Evolutionary conservation across 2,329 filamentous ascomycete genomes (phyloP).

Genomic region (Arthroderma sp.): DNA sequence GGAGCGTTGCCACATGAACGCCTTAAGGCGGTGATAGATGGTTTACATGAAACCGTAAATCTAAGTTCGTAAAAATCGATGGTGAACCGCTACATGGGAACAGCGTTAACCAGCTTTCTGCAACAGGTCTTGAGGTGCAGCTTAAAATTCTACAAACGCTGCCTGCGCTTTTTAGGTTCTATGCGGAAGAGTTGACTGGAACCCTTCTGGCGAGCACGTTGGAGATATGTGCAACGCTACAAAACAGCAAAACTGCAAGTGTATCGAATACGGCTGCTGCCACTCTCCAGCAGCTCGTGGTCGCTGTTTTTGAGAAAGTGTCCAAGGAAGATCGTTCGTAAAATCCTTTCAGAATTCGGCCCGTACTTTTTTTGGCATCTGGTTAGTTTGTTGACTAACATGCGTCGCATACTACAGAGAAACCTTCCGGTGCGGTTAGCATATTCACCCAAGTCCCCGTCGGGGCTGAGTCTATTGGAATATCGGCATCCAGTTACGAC

Average conservation of each 20-base stretch:
- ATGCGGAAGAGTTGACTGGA: conserved; percentile 65
- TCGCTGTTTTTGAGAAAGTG: conserved; percentile 87
- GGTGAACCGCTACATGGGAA: too few relatives aligned
- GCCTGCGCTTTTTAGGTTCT: conserved; percentile 81
- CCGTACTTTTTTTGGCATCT: background rate
- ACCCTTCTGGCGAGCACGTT: conserved; percentile 69
- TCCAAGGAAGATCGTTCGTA: conserved; percentile 61
- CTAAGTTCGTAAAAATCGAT: conserved; percentile 41
- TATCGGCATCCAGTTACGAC: conserved; percentile 69
- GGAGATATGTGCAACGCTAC: conserved; percentile 82
- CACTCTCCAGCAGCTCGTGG: conserved; percentile 88
- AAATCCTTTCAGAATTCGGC: too few relatives aligned
- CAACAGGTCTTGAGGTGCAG: conserved; percentile 64
- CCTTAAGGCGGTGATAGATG: conserved; percentile 75
- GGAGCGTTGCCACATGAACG: conserved; percentile 65
- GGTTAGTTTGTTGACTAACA: background rate
- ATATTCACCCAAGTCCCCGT: conserved; percentile 50
- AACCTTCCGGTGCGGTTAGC: background rate
- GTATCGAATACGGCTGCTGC: conserved; percentile 93
- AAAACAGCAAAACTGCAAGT: conserved; percentile 81
- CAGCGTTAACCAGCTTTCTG: conserved; percentile 13
- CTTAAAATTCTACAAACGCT: conserved; percentile 90
- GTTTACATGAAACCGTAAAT: conserved; percentile 66
- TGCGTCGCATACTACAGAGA: background rate
- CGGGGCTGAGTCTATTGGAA: conserved; percentile 49